Conservation (phyloP, 2,329 filamentous ascomycete genomes). For the Akanthomyces dipterigenus region DNA sequence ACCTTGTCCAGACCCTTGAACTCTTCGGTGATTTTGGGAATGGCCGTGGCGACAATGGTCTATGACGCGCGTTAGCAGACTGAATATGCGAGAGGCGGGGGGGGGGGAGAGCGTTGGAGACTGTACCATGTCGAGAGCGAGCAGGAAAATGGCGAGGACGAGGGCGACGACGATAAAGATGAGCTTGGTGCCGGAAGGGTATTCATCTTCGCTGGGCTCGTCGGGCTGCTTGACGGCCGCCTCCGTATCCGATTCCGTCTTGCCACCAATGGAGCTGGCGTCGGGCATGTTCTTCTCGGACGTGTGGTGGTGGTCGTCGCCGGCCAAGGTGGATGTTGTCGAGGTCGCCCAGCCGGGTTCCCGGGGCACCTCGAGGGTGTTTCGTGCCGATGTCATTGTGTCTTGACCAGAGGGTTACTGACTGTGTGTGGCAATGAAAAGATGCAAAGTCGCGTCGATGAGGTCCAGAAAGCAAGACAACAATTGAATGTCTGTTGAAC, state of each 20-base stretch:
- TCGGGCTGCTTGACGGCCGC: neutral
- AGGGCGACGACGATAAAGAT: conserved; percentile 16
- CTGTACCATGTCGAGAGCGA: conserved; percentile 14
- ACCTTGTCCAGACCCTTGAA: conserved; percentile 38
- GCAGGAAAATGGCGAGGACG: conserved; percentile 13
- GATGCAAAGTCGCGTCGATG: no score
- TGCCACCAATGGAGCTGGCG: neutral
- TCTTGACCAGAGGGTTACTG: neutral
- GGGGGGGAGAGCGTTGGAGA: neutral
- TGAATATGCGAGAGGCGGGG: no score
- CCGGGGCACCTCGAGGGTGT: conserved; percentile 6
- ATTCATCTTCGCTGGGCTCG: conserved; percentile 3
- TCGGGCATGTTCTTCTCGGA: conserved; percentile 4
- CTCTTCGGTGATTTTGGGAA: conserved; percentile 41
- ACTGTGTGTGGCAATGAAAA: no score
- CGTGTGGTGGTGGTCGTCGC: neutral
- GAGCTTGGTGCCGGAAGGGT: conserved; percentile 12
- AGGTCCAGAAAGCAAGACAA: no score
- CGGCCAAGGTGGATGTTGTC: conserved; percentile 5
- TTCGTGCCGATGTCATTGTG: conserved; percentile 2
- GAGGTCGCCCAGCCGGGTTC: conserved; percentile 6
- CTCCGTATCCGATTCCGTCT: neutral
- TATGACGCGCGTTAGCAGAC: conserved; percentile 12
- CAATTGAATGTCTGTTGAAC: no score
- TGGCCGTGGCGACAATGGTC: conserved; percentile 43